Base-by-base conservation (phyloP, 306 rosid genomes). In the Vigna angularis region DNA sequence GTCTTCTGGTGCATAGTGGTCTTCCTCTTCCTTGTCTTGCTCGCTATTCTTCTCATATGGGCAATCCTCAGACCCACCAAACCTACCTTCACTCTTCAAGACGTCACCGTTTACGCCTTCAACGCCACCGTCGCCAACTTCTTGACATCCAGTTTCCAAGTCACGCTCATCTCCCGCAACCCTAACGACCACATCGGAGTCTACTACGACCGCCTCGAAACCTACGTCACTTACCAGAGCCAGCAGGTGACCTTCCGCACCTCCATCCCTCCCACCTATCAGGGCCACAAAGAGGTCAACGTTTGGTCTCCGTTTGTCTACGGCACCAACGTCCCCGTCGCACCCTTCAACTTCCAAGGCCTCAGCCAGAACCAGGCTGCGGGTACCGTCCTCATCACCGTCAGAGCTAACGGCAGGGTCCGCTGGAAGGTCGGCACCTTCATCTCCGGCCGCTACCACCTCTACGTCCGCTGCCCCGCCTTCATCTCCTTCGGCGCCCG, bases 291-390 rank as follows among this genome's bases (percentile, higher is more conserved):
- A 26, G 97, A 93, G 11, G 28, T 82, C 24, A 72, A 89, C 82
- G 78, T 93, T 9, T 96, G 99, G 99, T 96, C 99, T 0, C 99
- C 99, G 17, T 87, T 81, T 28, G 84, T 96, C 42, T 96, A 77
- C 83, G 99, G 99, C 3, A 84, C 75, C 48, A 4, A 71, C 67
- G 86, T 96, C 0, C 97, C 99, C 1, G 88, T 96, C 5, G 96
- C 99, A 0, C 99, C 99, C 0, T 89, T 71, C 78, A 93, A 88
- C 66, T 86, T 85, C 50, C 15, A 10, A 0, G 56, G 56, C 0
- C 87, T 96, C 5, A 50, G 64, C 6, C 84, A 87, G 53, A 96
- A 93, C 52, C 82, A 91, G 79, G 0, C 48, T 50, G 36, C 32
- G 74, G 99, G 97, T 4, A 73, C 84, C 14, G 68, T 96, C 12